These are phyloP conservation scores for Strobilomyces echinocephalus DNA, from an alignment of 768 basidiomycete species.

Conservation along the genomic window DNA sequence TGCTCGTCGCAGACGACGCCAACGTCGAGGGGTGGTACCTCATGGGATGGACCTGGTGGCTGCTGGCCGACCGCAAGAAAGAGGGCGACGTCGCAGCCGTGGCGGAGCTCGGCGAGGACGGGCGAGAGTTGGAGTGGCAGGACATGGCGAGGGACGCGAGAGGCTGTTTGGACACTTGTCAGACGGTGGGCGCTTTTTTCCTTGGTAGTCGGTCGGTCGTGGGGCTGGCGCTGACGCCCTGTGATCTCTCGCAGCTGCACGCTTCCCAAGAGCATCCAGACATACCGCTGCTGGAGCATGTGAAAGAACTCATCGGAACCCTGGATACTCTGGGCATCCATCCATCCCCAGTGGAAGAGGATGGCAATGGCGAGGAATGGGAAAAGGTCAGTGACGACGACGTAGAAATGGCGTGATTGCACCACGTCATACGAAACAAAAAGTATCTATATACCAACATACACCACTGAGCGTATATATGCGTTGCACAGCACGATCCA, in stretches of 20 bases:
- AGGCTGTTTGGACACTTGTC: slow-evolving; percentile 80
- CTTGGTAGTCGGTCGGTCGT: neutral
- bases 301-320: slow-evolving; percentile 63
- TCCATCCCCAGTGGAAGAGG: slow-evolving; percentile 47
- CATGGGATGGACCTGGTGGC: slow-evolving; percentile 90
- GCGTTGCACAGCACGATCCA: no score
- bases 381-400: slow-evolving; percentile 60
- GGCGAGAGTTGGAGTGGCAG: slow-evolving; percentile 56
- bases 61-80: slow-evolving; percentile 70
- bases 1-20: slow-evolving; percentile 77
- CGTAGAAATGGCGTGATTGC: slow-evolving; percentile 48
- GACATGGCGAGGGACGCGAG: slow-evolving; percentile 76
- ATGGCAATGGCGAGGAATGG: slow-evolving; percentile 46
- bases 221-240: neutral
- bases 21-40: slow-evolving; percentile 92
- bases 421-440: neutral
- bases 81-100: slow-evolving; percentile 45
- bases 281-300: slow-evolving; percentile 69
- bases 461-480: no score
- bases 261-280: slow-evolving; percentile 70
- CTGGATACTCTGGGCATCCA: slow-evolving; percentile 65
- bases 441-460: slow-evolving; percentile 1
- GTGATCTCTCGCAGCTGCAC: slow-evolving; percentile 49
- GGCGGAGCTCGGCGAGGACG: slow-evolving; percentile 28
- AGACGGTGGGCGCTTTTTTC: slow-evolving; percentile 51